Percentiles rank a stretch among this genome's conserved stretches.
Evolutionary conservation across 768 basidiomycete genomes (phyloP).

Genomic region (Tulasnella sp.): DNA sequence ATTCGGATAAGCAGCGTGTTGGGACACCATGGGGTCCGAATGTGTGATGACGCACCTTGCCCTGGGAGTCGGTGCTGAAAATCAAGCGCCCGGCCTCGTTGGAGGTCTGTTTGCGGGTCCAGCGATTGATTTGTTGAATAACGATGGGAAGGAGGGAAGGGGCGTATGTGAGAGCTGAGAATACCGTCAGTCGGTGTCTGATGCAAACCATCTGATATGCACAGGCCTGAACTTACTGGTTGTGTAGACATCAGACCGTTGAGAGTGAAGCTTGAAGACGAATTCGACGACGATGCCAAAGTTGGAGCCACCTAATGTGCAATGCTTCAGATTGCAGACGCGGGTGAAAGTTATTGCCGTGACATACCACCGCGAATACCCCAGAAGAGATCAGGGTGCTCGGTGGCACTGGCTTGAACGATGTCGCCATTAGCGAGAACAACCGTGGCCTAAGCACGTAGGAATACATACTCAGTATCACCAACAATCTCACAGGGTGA

Average conservation of each 20-base stretch:
- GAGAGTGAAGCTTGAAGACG: constrained; percentile 47
- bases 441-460: constrained; percentile 27
- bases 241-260: constrained; percentile 37
- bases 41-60: constrained; percentile 11
- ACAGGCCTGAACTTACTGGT: constrained; percentile 11
- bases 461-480: background rate
- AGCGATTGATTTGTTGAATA: constrained; percentile 25
- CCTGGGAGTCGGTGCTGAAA: constrained; percentile 3
- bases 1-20: background rate
- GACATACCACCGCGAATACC: constrained; percentile 34
- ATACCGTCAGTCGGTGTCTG: constrained; percentile 29
- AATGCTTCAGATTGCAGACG: background rate
- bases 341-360: background rate
- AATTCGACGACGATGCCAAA: constrained; percentile 50
- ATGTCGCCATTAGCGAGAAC: constrained; percentile 31
- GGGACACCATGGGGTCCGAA: background rate
- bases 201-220: no score
- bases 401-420: constrained; percentile 28
- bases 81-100: constrained; percentile 23
- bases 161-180: constrained; percentile 20
- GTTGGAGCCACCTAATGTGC: constrained; percentile 33
- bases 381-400: constrained; percentile 35
- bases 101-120: constrained; percentile 24
- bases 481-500: background rate
- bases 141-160: constrained; percentile 17